Evolutionary conservation across 768 basidiomycete species (phyloP).

Genomic region (Amanita exitialis): DNA sequence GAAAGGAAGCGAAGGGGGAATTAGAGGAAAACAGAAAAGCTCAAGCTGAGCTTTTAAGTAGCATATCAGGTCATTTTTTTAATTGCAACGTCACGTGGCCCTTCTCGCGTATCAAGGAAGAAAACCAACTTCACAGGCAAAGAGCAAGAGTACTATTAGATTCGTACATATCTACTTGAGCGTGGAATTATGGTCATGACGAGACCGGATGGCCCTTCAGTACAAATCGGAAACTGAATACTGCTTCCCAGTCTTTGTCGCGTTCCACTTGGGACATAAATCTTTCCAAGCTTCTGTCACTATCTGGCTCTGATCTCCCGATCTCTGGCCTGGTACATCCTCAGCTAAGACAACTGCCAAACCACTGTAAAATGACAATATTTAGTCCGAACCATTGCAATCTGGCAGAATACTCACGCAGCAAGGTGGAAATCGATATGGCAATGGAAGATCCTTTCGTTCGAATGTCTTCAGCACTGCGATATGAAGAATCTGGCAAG

Average conservation of each 20-base stretch:
- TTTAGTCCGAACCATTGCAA: neutral
- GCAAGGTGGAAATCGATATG: slow-evolving; percentile 3
- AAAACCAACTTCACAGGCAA: too few species aligned
- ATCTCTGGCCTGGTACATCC: neutral
- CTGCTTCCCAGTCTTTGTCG: slow-evolving; percentile 2
- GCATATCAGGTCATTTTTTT: slow-evolving; percentile 5
- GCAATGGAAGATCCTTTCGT: slow-evolving; percentile 2
- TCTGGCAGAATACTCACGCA: neutral
- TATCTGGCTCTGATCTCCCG: neutral
- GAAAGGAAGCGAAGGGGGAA: neutral
- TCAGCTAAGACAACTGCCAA: slow-evolving; percentile 5
- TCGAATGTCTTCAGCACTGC: neutral
- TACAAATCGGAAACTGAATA: neutral
- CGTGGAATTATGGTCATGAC: too few species aligned
- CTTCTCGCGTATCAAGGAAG: too few species aligned
- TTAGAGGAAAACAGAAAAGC: neutral
- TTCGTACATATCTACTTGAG: neutral
- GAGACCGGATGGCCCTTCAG: neutral
- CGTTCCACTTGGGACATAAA: slow-evolving; percentile 4
- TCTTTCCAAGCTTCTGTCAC: slow-evolving; percentile 3
- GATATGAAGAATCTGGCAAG: neutral
- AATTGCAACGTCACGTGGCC: neutral
- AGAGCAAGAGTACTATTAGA: too few species aligned
- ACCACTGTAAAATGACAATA: neutral
- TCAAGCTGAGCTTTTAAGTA: neutral